These are phyloP conservation scores for Dichomitus squalens DNA, from an alignment of 1,284 basidiomycete genomes.

Conservation along the genomic window DNA sequence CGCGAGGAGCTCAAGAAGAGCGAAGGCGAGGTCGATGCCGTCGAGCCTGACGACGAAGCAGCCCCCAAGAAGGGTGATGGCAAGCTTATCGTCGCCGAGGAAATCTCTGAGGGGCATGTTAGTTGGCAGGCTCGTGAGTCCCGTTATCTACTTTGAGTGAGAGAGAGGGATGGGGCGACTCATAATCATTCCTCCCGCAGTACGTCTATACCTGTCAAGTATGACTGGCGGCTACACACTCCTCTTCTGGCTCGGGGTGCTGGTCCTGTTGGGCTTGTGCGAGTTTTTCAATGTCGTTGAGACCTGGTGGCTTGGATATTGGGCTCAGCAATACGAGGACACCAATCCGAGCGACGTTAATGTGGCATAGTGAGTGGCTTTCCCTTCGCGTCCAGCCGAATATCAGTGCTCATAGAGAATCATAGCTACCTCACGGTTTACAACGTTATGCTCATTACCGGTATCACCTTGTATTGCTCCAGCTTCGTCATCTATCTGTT, in stretches of 20 bases:
- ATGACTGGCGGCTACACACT: constrained; percentile 34
- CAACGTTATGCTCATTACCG: constrained; percentile 34
- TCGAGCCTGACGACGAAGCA: constrained; percentile 32
- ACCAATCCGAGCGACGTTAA: constrained; percentile 30
- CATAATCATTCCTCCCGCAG: constrained; percentile 11
- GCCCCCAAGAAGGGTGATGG: constrained; percentile 37
- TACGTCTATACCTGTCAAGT: constrained; percentile 31
- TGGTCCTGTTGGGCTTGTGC: constrained; percentile 26
- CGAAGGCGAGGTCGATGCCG: constrained; percentile 44
- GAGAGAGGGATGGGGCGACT: not conserved
- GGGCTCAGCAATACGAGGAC: constrained; percentile 33
- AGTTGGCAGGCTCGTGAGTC: constrained; percentile 44
- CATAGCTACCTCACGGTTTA: constrained; percentile 47
- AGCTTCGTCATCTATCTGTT: constrained; percentile 39
- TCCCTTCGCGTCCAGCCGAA: not conserved
- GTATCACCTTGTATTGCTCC: constrained; percentile 29
- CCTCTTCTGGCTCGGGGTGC: constrained; percentile 37
- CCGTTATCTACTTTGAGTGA: not conserved
- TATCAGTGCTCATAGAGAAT: not conserved
- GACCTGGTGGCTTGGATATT: constrained; percentile 31
- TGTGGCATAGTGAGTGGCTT: constrained; percentile 32
- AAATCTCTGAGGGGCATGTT: constrained; percentile 59
- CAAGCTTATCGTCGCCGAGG: constrained; percentile 59
- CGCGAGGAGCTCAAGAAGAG: constrained; percentile 42
- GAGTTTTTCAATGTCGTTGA: constrained; percentile 24